Evolutionary conservation across 192 early-diverging fungal genomes (phyloP).

Genomic region (Backusella parvicylindrica): DNA sequence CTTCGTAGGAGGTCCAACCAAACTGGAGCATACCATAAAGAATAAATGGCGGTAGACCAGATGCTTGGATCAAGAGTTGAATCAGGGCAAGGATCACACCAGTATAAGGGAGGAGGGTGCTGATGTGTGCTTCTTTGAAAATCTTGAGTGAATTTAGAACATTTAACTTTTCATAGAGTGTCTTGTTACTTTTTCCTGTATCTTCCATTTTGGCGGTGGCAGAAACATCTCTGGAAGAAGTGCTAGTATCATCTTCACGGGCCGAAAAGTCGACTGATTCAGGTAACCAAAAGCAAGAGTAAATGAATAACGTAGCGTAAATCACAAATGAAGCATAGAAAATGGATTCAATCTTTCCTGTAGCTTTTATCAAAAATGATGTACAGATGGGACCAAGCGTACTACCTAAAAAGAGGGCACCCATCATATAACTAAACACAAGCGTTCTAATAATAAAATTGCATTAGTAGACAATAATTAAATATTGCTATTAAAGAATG

Average conservation of each 20-base stretch:
- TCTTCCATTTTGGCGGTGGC: not conserved
- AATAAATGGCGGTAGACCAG: constrained; percentile 15
- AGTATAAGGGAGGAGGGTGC: constrained; percentile 7
- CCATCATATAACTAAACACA: constrained; percentile 10
- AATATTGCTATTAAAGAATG: not conserved
- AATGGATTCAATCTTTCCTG: not conserved
- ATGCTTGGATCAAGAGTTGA: constrained; percentile 11
- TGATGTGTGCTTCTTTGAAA: constrained; percentile 1
- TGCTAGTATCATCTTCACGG: not conserved
- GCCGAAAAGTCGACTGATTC: not conserved
- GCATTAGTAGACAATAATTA: not conserved
- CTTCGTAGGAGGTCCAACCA: constrained; percentile 41
- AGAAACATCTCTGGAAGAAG: not conserved
- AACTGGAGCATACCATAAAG: constrained; percentile 42
- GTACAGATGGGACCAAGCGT: not conserved
- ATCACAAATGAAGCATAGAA: not conserved
- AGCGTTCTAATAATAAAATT: not conserved
- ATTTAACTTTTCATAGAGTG: constrained; percentile 21
- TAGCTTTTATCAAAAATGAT: not conserved
- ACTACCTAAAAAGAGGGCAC: constrained; percentile 1
- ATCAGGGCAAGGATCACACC: constrained; percentile 13
- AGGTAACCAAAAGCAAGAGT: not conserved
- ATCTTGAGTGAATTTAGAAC: constrained; percentile 27
- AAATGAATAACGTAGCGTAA: not conserved
- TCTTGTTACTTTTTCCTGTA: not conserved